These are phyloP conservation scores for Dillenia turbinata DNA, from an alignment of 164 flowering plant genomes.

Conservation along the genomic window DNA sequence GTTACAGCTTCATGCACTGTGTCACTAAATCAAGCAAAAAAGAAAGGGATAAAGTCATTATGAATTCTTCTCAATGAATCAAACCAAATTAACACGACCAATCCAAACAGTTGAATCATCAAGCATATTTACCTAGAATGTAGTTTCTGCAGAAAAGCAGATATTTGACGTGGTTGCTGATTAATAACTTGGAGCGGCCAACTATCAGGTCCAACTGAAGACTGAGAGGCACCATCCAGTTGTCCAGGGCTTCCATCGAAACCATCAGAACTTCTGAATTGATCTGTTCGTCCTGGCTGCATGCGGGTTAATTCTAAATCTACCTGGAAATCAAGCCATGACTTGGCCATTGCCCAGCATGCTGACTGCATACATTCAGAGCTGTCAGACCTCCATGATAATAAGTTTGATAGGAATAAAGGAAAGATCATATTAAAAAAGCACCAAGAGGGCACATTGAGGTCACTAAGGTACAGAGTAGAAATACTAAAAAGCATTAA, in stretches of 20 bases:
- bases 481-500: too few species aligned
- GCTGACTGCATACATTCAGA: slow-evolving; percentile 59
- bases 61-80: too few species aligned
- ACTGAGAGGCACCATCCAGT: slow-evolving; percentile 29
- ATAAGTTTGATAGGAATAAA: background rate
- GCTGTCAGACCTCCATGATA: too few species aligned
- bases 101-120: background rate
- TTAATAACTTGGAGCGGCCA: slow-evolving; percentile 88
- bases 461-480: background rate
- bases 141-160: slow-evolving; percentile 92
- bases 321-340: slow-evolving; percentile 91
- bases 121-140: slow-evolving; percentile 65
- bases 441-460: background rate
- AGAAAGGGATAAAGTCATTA: background rate
- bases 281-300: slow-evolving; percentile 55
- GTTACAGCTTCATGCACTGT: slow-evolving; percentile 80
- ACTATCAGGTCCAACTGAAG: slow-evolving; percentile 52
- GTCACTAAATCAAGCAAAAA: slow-evolving; percentile 44
- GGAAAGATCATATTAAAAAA: background rate
- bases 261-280: slow-evolving; percentile 50
- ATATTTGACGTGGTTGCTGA: slow-evolving; percentile 80
- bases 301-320: slow-evolving; percentile 68
- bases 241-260: slow-evolving; percentile 49
- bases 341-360: slow-evolving; percentile 98
- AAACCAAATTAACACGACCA: background rate